Evolutionary conservation across 306 rosid genomes (phyloP).

Genomic region (Prosopis cineraria): DNA sequence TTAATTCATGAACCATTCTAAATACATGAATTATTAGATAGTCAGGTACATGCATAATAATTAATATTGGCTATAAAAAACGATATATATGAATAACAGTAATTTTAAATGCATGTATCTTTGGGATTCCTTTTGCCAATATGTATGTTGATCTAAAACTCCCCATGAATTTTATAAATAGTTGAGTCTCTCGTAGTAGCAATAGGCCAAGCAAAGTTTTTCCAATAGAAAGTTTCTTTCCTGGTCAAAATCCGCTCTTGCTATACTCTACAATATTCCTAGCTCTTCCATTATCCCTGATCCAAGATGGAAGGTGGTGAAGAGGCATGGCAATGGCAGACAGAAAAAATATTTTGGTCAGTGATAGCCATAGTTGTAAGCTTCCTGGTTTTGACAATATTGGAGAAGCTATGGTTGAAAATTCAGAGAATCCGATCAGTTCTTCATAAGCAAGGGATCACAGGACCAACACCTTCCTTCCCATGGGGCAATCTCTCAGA

Average conservation of each 20-base stretch:
- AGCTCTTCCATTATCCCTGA: too few species aligned
- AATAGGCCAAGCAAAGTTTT: neutral
- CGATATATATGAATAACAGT: too few species aligned
- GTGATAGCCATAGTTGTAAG: neutral
- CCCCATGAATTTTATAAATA: neutral
- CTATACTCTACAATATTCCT: too few species aligned
- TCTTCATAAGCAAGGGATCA: slow-evolving; percentile 39
- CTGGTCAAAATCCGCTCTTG: neutral
- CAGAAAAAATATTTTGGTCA: neutral
- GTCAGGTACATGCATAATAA: neutral
- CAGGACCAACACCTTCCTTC: slow-evolving; percentile 39
- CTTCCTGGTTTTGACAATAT: neutral
- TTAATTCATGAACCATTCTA: too few species aligned
- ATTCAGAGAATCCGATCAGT: slow-evolving; percentile 29
- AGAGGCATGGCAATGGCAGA: neutral
- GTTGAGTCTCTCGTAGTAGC: neutral
- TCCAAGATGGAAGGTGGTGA: neutral
- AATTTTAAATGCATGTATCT: neutral
- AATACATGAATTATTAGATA: too few species aligned
- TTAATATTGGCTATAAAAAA: neutral
- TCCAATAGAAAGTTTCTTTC: neutral
- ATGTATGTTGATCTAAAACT: neutral
- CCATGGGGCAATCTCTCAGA: slow-evolving; percentile 30
- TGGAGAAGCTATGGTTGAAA: slow-evolving; percentile 1
- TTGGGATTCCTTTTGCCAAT: neutral